Evolutionary conservation across 768 basidiomycete species (phyloP).

Genomic region (Termitomyces sp.): DNA sequence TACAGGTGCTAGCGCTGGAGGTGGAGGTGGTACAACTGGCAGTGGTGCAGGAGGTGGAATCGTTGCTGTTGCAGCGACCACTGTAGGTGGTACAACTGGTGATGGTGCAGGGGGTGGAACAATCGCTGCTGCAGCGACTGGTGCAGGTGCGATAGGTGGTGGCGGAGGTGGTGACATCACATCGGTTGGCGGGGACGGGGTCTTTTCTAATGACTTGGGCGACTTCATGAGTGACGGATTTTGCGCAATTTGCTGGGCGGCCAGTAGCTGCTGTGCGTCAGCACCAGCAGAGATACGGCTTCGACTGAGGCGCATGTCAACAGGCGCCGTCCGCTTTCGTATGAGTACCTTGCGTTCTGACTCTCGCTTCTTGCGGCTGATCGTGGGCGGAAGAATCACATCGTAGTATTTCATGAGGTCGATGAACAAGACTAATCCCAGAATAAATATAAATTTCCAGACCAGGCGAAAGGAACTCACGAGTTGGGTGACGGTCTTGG

Average conservation of each 20-base stretch:
- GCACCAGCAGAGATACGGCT: constrained; percentile 69
- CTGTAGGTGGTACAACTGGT: constrained; percentile 16
- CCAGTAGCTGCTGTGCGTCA: constrained; percentile 68
- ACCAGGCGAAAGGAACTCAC: constrained; percentile 34
- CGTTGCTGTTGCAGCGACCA: not conserved
- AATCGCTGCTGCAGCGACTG: not conserved
- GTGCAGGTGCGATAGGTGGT: constrained; percentile 12
- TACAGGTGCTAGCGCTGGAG: constrained; percentile 15
- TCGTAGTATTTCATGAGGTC: constrained; percentile 79
- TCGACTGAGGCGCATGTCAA: constrained; percentile 87
- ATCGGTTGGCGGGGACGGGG: constrained; percentile 24
- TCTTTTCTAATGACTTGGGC: constrained; percentile 29
- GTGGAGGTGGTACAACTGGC: constrained; percentile 16
- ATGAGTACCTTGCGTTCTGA: constrained; percentile 80
- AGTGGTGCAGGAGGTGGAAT: constrained; percentile 8
- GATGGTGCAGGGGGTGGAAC: constrained; percentile 9
- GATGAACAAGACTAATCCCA: constrained; percentile 66
- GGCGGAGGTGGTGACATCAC: constrained; percentile 16
- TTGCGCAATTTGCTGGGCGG: constrained; percentile 63
- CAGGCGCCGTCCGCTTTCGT: constrained; percentile 81
- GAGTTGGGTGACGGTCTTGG: constrained; percentile 83
- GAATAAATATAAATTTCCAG: not conserved
- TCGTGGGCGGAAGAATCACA: constrained; percentile 73
- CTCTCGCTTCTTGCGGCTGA: constrained; percentile 83
- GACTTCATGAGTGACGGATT: constrained; percentile 40